Evolutionary conservation across 306 rosid genomes (phyloP).

Genomic region (Citrullus mucosospermus): DNA sequence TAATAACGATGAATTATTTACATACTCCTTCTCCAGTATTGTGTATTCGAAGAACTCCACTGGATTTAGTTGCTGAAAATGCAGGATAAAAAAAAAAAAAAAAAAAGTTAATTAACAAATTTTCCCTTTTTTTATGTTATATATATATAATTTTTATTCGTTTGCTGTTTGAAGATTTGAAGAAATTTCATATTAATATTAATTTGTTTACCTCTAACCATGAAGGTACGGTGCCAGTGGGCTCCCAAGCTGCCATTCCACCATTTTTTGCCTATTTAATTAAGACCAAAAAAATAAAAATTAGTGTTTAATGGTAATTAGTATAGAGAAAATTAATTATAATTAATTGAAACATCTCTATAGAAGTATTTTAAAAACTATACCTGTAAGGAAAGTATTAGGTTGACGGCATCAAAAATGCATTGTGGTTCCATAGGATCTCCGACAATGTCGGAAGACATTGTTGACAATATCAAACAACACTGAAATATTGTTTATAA

Average conservation of each 20-base stretch:
- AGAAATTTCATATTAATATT: too few species aligned
- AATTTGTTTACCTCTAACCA: not conserved
- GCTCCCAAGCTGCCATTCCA: not conserved
- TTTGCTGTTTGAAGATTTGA: not conserved
- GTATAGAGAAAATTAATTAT: too few species aligned
- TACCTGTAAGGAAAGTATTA: conserved; percentile 16
- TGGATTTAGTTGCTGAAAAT: not conserved
- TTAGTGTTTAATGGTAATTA: too few species aligned
- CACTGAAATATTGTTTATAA: not conserved
- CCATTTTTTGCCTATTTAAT: not conserved
- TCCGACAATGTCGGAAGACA: conserved; percentile 9
- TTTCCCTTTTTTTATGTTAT: too few species aligned
- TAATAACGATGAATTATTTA: not conserved
- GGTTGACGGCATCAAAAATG: conserved; percentile 18
- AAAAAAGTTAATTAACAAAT: too few species aligned
- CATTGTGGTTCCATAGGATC: conserved; percentile 11
- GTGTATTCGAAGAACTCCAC: not conserved
- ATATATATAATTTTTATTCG: too few species aligned
- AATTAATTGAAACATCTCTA: too few species aligned
- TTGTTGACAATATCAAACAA: not conserved
- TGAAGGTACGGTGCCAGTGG: not conserved
- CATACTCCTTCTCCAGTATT: not conserved
- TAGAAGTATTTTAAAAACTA: too few species aligned
- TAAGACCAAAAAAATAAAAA: not conserved
- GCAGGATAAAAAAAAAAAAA: not conserved